Evolutionary conservation across 768 basidiomycete genomes (phyloP), one percentile per base, ranked within the genome.

Genomic region (Neoboletus magnificus): DNA sequence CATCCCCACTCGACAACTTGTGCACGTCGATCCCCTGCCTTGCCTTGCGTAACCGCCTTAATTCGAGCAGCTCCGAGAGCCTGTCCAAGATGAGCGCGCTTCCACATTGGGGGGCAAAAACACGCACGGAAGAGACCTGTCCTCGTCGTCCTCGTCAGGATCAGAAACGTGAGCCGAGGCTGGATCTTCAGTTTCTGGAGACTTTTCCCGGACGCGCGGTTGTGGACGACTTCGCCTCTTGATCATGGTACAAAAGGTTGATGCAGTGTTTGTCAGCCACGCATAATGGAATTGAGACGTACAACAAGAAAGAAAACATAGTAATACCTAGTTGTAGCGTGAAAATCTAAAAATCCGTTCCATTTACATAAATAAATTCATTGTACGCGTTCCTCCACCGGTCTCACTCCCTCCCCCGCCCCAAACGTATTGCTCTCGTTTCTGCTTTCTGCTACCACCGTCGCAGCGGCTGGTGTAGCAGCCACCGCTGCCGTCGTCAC

Each of bases 1-100:
- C 78, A 64, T 93, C 93, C 0, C 95, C 96, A 58, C 87, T 85
- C 68, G 86, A 91, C 15, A 99, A 75, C 66, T 88, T 94, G 46
- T 84, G 77, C 1, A 84, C 81, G 62, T 97, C 93, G 48, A 98
- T 97, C 2, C 95, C 96, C 65, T 86, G 82, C 53, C 90, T 76
- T 30, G 81, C 67, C 65, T 82, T 85, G 49, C 85, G 80, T 27
- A 95, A 74, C 66, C 86, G 93, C 43, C 93, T 81, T 27, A 97
- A 73, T 60, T 93, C 89, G 40, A 96, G 82, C 18, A 98, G 79
- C 50, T 96, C 93, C 59, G 89, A 82, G 27, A 96, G 72, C 51
- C 91, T 91, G 57, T 44, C 8, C 5, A 27, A 18, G 18, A 35
- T 47, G 27, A 35, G 47, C 47, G 39, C 46, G 18, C 5, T 20